Percentiles rank a stretch among this genome's conserved stretches.
phyloP scores from a whole-genome alignment of 1,284 basidiomycete genomes.

The Malassezia yamatoensis region DNA sequence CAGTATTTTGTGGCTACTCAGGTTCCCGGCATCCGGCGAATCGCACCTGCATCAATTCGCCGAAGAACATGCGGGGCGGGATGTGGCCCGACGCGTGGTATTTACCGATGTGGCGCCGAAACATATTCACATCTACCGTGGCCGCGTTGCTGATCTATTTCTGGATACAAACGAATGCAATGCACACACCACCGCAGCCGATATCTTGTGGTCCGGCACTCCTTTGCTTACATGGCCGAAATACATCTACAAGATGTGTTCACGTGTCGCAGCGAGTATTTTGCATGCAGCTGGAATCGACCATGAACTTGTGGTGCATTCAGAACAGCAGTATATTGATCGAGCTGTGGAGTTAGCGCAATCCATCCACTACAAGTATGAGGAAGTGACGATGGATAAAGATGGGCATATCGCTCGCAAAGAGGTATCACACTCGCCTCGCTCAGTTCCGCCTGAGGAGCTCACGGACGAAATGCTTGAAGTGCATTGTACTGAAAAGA shows the following conservation, averaged over 20 bases:
- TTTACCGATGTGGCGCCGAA: conserved; percentile 58
- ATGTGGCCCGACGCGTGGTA: conserved; percentile 54
- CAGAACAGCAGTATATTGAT: conserved; percentile 54
- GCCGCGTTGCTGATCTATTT: conserved; percentile 56
- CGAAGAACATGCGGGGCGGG: conserved; percentile 53
- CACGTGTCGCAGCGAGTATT: conserved; percentile 57
- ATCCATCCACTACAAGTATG: conserved; percentile 47
- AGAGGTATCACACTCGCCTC: not conserved
- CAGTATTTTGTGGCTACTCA: conserved; percentile 58
- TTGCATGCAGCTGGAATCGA: conserved; percentile 57
- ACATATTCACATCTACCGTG: conserved; percentile 55
- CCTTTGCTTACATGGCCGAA: conserved; percentile 58
- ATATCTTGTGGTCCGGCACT: conserved; percentile 58
- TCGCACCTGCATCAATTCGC: conserved; percentile 54
- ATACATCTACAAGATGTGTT: conserved; percentile 57
- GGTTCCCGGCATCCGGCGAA: conserved; percentile 57
- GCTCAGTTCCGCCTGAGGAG: not conserved
- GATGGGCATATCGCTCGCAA: not conserved
- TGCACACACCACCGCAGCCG: conserved; percentile 58
- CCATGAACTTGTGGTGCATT: conserved; percentile 54
- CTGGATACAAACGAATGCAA: conserved; percentile 61
- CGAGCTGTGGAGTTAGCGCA: conserved; percentile 54
- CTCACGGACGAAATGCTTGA: not conserved
- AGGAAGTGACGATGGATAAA: not conserved
- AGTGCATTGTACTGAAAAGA: conserved; percentile 1